Evolutionary conservation across 345 rosid species (phyloP), one percentile per base, ranked within the genome.

Genomic region (Melaleuca quinquenervia): DNA sequence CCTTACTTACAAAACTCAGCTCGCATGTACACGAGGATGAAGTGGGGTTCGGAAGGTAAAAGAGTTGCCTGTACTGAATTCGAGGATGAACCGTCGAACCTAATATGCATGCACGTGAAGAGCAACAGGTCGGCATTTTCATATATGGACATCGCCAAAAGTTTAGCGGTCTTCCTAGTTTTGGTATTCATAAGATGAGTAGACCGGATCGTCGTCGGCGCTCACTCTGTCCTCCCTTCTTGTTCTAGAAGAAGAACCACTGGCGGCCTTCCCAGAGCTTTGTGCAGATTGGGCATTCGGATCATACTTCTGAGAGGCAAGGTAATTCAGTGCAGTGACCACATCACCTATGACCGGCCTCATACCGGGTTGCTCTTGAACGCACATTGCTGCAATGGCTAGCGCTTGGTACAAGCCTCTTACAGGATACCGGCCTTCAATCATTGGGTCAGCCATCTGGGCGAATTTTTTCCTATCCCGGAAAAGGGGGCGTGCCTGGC

Each of bases 331-430:
- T 26, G 92, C 93, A 49, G 88, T 82, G 74, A 91, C 93, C 45
- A 91, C 91, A 56, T 91, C 91, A 24, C 90, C 74, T 64, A 90
- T 82, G 15, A 83, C 83, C 11, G 92, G 93, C 32, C 93, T 88
- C 90, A 88, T 86, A 78, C 54, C 88, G 52, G 93, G 93, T 87
- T 91, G 89, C 82, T 91, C 93, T 85, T 90, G 93, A 78, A 91
- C 91, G 56, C 93, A 90, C 92, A 91, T 90, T 27, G 92, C 92
- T 5, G 93, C 87, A 36, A 91, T 89, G 26, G 93, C 92, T 6
- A 91, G 92, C 41, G 91, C 92, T 85, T 91, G 93, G 90, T 90
- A 91, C 80, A 91, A 60, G 50, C 92, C 92, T 85, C 91, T 88
- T 20, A 55, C 76, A 13, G 91, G 93, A 83, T 90, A 91, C 45